Conservation (phyloP, 2,329 filamentous ascomycete species). For the Botrytis galanthina region DNA sequence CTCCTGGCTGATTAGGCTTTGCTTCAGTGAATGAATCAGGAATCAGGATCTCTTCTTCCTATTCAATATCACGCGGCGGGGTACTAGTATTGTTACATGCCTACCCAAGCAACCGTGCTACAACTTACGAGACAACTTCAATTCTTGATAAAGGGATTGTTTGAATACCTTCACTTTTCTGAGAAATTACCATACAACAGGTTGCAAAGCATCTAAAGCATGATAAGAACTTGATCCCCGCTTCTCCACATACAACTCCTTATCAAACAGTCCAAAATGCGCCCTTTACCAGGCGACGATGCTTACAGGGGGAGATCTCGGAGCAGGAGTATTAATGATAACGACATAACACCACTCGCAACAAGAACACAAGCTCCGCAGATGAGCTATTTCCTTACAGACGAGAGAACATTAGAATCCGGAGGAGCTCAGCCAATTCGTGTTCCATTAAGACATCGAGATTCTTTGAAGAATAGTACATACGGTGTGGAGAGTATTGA, state of each 20-base stretch:
- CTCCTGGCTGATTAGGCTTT: neutral
- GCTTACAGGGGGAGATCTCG: conserved; percentile 42
- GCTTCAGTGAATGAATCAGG: conserved; percentile 1
- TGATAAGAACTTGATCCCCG: conserved; percentile 25
- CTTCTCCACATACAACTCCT: neutral
- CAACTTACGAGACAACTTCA: conserved; percentile 8
- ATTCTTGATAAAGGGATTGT: neutral
- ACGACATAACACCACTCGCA: conserved; percentile 41
- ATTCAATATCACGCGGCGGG: conserved; percentile 18
- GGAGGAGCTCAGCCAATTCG: conserved; percentile 39
- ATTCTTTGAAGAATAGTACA: conserved; percentile 40
- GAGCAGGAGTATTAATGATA: conserved; percentile 41
- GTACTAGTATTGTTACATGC: conserved; percentile 5
- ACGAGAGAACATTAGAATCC: conserved; percentile 49
- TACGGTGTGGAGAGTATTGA: conserved; percentile 39
- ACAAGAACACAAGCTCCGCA: conserved; percentile 41
- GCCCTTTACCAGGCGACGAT: conserved; percentile 48
- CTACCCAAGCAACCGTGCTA: neutral
- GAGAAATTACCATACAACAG: neutral
- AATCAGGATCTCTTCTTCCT: neutral
- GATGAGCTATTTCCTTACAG: conserved; percentile 53
- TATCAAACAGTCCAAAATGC: conserved; percentile 40
- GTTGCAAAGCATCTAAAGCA: conserved; percentile 9
- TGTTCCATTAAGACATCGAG: conserved; percentile 37
- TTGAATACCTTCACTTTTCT: neutral